Evolutionary conservation across 2,329 filamentous ascomycete species (phyloP).

Genomic region (Chaetomium olivaceum): DNA sequence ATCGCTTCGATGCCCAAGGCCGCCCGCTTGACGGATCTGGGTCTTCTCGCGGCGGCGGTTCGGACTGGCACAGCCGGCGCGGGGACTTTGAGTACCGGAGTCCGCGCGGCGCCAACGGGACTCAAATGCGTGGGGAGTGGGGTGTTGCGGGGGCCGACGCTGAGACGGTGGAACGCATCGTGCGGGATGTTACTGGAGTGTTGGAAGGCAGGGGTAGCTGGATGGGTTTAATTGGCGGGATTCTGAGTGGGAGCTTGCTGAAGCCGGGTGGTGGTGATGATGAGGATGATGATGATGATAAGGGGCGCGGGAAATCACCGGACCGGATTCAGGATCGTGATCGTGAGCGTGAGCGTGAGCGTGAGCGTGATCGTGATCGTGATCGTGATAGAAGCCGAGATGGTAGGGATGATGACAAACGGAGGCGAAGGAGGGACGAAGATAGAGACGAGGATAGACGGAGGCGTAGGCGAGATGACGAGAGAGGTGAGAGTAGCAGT

Average conservation of each 20-base stretch:
- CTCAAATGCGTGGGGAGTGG: constrained; percentile 47
- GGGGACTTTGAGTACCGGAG: constrained; percentile 47
- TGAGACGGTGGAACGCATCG: constrained; percentile 44
- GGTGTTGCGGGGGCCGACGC: constrained; percentile 47
- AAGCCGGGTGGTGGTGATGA: constrained; percentile 9
- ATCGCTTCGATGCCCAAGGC: constrained; percentile 50
- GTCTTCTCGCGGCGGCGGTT: not conserved
- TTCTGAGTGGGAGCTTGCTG: constrained; percentile 34
- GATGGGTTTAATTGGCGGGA: constrained; percentile 35
- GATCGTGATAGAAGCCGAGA: constrained; percentile 13
- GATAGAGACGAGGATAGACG: constrained; percentile 10
- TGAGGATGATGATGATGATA: not conserved
- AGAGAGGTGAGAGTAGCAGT: constrained; percentile 15
- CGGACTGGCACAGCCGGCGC: constrained; percentile 40
- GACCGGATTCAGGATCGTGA: not conserved
- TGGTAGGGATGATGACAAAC: not conserved
- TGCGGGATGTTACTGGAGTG: constrained; percentile 36
- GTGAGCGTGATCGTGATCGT: constrained; percentile 10
- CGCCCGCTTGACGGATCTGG: constrained; percentile 40
- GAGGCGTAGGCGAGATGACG: constrained; percentile 9
- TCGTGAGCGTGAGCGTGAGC: constrained; percentile 1
- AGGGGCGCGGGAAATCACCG: constrained; percentile 1
- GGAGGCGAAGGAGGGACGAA: constrained; percentile 17
- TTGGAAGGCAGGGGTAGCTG: constrained; percentile 37
- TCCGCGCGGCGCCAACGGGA: constrained; percentile 32